A percentile compares a stretch with the other conserved stretches of the same genome.
phyloP scores from a whole-genome alignment of 2,329 filamentous ascomycete genomes.

The Colletotrichum sp. region DNA sequence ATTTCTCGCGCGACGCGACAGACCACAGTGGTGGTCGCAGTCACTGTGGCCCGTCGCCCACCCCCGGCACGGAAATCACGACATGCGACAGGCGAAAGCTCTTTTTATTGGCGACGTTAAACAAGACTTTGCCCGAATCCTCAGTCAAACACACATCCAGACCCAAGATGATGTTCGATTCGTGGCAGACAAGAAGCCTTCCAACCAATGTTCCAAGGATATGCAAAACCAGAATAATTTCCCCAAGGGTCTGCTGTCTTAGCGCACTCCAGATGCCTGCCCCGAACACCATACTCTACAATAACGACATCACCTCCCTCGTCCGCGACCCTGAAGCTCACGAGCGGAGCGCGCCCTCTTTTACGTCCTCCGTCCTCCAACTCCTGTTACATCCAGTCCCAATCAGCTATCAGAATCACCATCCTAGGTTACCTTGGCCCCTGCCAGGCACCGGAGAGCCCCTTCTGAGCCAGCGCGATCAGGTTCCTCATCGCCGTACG shows the following conservation, averaged over 20 bases:
- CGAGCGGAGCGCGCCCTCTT: not conserved
- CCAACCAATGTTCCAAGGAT: not conserved
- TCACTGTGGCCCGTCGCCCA: too few relatives aligned
- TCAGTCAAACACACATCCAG: not conserved
- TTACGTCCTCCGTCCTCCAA: not conserved
- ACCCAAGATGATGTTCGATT: not conserved
- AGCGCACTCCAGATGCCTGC: not conserved
- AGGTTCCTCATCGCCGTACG: not conserved
- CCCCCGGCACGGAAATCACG: too few relatives aligned
- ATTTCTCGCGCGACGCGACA: too few relatives aligned
- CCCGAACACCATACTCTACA: not conserved
- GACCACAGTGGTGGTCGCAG: too few relatives aligned
- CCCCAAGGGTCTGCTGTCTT: not conserved
- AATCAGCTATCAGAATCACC: not conserved
- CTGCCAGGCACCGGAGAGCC: not conserved
- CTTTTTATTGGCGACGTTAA: not conserved
- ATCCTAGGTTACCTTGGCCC: not conserved
- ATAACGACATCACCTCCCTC: not conserved
- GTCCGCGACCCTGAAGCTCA: not conserved
- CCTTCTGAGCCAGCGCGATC: not conserved
- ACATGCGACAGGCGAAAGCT: too few relatives aligned
- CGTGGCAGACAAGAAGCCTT: not conserved
- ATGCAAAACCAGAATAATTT: not conserved
- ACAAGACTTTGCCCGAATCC: not conserved
- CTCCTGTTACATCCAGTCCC: not conserved